phyloP scores from a whole-genome alignment of 768 basidiomycete genomes.

The Exsudoporus frostii region DNA sequence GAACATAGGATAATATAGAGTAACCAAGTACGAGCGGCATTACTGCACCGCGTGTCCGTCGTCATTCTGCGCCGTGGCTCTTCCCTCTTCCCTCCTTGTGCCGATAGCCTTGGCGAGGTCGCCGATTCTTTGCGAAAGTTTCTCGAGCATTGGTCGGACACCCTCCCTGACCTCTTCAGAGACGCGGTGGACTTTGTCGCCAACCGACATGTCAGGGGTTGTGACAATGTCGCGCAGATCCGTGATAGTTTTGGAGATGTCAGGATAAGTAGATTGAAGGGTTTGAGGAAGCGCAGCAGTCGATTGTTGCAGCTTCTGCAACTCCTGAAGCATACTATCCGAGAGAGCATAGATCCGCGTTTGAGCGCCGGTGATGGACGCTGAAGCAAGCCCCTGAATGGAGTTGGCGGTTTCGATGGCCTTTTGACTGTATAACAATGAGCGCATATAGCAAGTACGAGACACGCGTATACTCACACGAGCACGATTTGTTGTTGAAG shows the following conservation, averaged over 20 bases:
- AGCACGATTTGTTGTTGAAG: constrained; percentile 62
- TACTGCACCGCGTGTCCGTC: constrained; percentile 12
- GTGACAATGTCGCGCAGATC: constrained; percentile 55
- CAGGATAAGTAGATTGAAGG: constrained; percentile 55
- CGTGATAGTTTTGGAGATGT: constrained; percentile 48
- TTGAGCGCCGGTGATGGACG: constrained; percentile 53
- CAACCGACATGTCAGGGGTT: constrained; percentile 51
- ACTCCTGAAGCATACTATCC: constrained; percentile 61
- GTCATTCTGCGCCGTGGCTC: constrained; percentile 2
- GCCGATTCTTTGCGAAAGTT: constrained; percentile 39
- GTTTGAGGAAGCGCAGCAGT: constrained; percentile 57
- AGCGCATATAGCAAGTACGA: constrained; percentile 1
- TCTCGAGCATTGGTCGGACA: constrained; percentile 60
- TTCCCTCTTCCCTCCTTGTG: constrained; percentile 28
- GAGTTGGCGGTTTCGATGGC: constrained; percentile 65
- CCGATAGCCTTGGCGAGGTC: constrained; percentile 27
- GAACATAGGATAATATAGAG: constrained; percentile 7
- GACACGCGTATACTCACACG: constrained; percentile 44
- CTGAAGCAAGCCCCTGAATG: constrained; percentile 58
- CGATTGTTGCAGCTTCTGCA: constrained; percentile 63
- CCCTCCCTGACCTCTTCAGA: constrained; percentile 56
- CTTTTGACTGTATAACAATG: constrained; percentile 48
- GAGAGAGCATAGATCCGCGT: constrained; percentile 57
- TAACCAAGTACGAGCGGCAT: background rate
- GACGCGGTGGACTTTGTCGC: constrained; percentile 60